Base-by-base conservation (phyloP, 352 stramenopile genomes). In the Sclerospora graminicola region DNA sequence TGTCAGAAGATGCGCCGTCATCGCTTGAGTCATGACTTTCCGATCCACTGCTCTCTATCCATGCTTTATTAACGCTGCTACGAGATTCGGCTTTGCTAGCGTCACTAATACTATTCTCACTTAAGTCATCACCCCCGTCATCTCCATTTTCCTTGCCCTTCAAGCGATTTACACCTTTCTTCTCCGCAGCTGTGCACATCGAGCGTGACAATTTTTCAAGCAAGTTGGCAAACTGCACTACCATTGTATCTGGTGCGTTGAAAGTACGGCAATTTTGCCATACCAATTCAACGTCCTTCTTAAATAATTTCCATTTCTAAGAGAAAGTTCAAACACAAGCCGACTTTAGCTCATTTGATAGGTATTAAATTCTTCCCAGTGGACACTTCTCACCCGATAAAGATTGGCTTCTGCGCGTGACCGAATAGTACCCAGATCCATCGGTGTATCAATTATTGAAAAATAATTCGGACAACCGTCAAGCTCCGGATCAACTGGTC, bases 381-480 rank as follows among this genome's bases (percentile, higher is more conserved):
- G 29, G 0, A 8, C 1, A 29, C 9, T 15, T 14, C 58, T 28
- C 63, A 91, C 82, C 58, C 52, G 62, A 51, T 94, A 94, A 53
- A 73, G 79, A 19, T 59, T 70, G 30, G 44, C 46, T 20, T 74
- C 57, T 0, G 82, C 41, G 14, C 79, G 79, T 13, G 61, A 67
- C 18, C 65, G 71, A 42, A 95, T 87, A 2, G 83, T 95, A 9
- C 77, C 79, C 9, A 95, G 60, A 51, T 95, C 83, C 50, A 95
- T 95, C 1, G 83, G 83, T 5, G 88, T 59, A 38, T 81, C 53
- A 46, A 95, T 84, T 21, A 92, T 64, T 8, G 63, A 69, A 32
- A 90, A 64, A 42, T 95, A 95, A 47, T 90, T 78, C 7, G 78
- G 78, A 60, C 82, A 91, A 21, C 78, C 78, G 52, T 93, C 77